Evolutionary conservation across 148 eudicot genomes (phyloP).

Genomic region (Nyssa sinensis): DNA sequence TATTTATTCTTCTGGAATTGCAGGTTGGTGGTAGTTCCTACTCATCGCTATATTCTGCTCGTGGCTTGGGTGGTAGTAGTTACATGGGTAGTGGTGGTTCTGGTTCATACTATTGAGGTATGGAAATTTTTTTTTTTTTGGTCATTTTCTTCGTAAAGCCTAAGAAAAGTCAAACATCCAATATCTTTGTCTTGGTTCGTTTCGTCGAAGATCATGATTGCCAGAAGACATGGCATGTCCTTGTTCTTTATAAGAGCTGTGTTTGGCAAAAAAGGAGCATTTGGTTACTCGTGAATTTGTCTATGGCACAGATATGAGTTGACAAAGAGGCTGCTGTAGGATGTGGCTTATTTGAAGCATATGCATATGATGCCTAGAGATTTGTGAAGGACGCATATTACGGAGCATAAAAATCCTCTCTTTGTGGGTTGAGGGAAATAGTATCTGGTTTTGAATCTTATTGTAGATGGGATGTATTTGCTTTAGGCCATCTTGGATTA

Average conservation of each 20-base stretch:
- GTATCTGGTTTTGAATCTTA: conserved; percentile 11
- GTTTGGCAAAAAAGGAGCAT: conserved; percentile 5
- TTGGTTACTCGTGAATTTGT: conserved; percentile 25
- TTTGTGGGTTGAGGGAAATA: conserved; percentile 4
- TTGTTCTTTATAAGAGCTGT: conserved; percentile 4
- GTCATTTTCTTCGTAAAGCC: conserved; percentile 5
- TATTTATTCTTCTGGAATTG: conserved; percentile 9
- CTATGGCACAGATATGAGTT: conserved; percentile 28
- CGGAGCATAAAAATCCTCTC: conserved; percentile 9
- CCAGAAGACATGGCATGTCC: no score
- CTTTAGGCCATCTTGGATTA: background rate
- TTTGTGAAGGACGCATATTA: background rate
- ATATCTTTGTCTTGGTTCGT: background rate
- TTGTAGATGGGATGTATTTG: background rate
- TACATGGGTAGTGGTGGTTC: conserved; percentile 83
- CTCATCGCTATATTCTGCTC: conserved; percentile 75
- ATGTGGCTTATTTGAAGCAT: conserved; percentile 24
- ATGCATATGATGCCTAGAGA: conserved; percentile 9
- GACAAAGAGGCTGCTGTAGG: conserved; percentile 30
- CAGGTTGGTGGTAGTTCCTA: conserved; percentile 90
- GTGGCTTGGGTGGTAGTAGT: conserved; percentile 67
- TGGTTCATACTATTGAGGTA: conserved; percentile 85
- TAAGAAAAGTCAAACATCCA: background rate
- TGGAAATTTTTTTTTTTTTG: background rate
- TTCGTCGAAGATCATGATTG: conserved; percentile 4